phyloP scores from a whole-genome alignment of 1,139 yeast species.

The Lodderomyces orthopsilosis region DNA sequence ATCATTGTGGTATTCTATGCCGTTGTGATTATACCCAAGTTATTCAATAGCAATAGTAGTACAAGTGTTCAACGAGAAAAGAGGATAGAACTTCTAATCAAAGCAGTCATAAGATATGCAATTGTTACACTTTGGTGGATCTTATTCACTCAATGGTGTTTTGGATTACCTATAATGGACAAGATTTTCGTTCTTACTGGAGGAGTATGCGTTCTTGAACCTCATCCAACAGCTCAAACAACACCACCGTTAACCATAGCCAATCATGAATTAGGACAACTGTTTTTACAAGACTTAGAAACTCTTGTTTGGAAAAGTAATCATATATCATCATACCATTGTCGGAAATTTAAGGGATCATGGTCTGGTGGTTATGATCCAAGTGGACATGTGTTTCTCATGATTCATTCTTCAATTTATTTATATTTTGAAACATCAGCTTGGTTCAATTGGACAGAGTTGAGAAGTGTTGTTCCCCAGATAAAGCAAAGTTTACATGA shows the following conservation, averaged over 20 bases:
- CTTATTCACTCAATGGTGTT: slow-evolving; percentile 84
- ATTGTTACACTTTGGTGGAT: slow-evolving; percentile 76
- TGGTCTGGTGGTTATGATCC: slow-evolving; percentile 98
- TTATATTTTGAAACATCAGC: slow-evolving; percentile 64
- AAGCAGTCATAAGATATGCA: slow-evolving; percentile 37
- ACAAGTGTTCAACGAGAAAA: neutral
- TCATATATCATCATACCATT: slow-evolving; percentile 44
- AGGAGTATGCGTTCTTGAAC: slow-evolving; percentile 55
- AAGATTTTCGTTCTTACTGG: slow-evolving; percentile 76
- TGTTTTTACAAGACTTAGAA: slow-evolving; percentile 8
- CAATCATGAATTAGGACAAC: neutral
- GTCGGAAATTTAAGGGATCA: slow-evolving; percentile 61
- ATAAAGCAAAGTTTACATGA: neutral
- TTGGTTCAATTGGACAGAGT: slow-evolving; percentile 23
- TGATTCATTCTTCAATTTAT: slow-evolving; percentile 70
- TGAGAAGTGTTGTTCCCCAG: neutral
- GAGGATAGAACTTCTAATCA: slow-evolving; percentile 9
- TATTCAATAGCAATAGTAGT: neutral
- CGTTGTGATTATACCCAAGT: slow-evolving; percentile 1
- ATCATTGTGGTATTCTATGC: slow-evolving; percentile 29
- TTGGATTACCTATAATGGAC: slow-evolving; percentile 90
- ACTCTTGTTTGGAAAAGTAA: slow-evolving; percentile 19
- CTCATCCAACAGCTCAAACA: neutral
- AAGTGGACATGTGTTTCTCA: slow-evolving; percentile 85
- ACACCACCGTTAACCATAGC: neutral